Evolutionary conservation across 164 flowering plant species (phyloP).

Genomic region (Platanus orientalis): DNA sequence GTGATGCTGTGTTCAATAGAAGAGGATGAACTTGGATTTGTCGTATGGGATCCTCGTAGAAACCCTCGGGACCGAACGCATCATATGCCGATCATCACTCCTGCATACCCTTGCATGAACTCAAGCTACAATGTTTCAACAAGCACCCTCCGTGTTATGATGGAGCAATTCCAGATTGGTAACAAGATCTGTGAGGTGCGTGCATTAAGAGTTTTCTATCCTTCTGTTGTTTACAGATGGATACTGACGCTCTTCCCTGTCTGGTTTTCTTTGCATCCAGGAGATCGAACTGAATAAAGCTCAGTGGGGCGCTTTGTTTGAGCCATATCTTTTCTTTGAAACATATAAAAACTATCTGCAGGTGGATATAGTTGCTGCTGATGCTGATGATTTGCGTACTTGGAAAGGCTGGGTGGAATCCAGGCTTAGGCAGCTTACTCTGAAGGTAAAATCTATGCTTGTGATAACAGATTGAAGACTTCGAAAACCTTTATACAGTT

Average conservation of each 20-base stretch:
- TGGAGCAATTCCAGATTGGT: conserved; percentile 82
- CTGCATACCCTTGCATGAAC: conserved; percentile 99
- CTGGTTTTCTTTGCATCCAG: conserved; percentile 30
- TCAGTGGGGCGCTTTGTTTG: conserved; percentile 77
- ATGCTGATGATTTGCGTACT: conserved; percentile 69
- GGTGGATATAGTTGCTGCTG: conserved; percentile 87
- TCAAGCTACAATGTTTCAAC: conserved; percentile 95
- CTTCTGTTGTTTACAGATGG: background rate
- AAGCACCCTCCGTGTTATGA: conserved; percentile 92
- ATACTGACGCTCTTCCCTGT: background rate
- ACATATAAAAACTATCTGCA: conserved; percentile 87
- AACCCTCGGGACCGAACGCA: conserved; percentile 79
- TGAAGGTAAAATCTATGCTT: conserved; percentile 56
- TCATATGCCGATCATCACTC: conserved; percentile 97
- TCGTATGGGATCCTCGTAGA: conserved; percentile 92
- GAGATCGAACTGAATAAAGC: conserved; percentile 79
- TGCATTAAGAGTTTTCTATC: background rate
- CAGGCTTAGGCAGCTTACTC: conserved; percentile 78
- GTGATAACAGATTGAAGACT: background rate
- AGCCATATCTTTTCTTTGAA: conserved; percentile 84
- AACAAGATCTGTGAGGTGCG: conserved; percentile 82
- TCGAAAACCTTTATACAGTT: too few species aligned
- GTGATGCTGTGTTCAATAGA: conserved; percentile 92
- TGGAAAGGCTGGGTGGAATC: conserved; percentile 99
- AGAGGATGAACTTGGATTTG: conserved; percentile 83